Percentiles rank a stretch among this genome's conserved stretches.
These are phyloP conservation scores for Acrocalymma vagum DNA, from an alignment of 2,329 filamentous ascomycete species.

Conservation along the genomic window DNA sequence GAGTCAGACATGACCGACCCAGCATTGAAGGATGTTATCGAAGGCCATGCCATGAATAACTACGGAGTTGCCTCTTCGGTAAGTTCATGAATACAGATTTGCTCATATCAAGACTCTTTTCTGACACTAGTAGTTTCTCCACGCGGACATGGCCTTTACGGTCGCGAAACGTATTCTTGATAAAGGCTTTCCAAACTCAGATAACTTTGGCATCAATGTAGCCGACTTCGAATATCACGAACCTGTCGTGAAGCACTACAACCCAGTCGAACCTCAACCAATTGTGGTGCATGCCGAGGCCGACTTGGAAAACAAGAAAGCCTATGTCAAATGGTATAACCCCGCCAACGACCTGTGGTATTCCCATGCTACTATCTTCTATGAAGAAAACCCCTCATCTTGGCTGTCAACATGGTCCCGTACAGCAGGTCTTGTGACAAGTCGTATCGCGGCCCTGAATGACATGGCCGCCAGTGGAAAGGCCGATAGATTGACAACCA, in stretches of 20 bases:
- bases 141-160: constrained; percentile 44
- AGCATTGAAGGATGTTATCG: constrained; percentile 15
- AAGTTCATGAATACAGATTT: constrained; percentile 48
- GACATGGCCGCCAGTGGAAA: constrained; percentile 13
- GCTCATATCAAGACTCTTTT: constrained; percentile 54
- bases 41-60: constrained; percentile 50
- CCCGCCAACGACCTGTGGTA: constrained; percentile 3
- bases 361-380: constrained; percentile 2
- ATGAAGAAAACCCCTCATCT: neutral
- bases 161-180: constrained; percentile 18
- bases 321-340: constrained; percentile 1
- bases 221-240: constrained; percentile 8
- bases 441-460: constrained; percentile 24
- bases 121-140: constrained; percentile 31
- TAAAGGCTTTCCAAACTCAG: neutral
- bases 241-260: constrained; percentile 2
- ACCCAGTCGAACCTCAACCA: constrained; percentile 1
- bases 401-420: neutral
- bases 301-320: constrained; percentile 1
- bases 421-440: neutral
- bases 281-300: constrained; percentile 1
- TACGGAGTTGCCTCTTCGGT: constrained; percentile 18
- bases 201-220: neutral
- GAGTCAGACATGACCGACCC: constrained; percentile 15
- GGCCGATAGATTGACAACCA: constrained; percentile 20